Conservation (phyloP, 2,329 filamentous ascomycete species). For the Pseudogymnoascus sp. region DNA sequence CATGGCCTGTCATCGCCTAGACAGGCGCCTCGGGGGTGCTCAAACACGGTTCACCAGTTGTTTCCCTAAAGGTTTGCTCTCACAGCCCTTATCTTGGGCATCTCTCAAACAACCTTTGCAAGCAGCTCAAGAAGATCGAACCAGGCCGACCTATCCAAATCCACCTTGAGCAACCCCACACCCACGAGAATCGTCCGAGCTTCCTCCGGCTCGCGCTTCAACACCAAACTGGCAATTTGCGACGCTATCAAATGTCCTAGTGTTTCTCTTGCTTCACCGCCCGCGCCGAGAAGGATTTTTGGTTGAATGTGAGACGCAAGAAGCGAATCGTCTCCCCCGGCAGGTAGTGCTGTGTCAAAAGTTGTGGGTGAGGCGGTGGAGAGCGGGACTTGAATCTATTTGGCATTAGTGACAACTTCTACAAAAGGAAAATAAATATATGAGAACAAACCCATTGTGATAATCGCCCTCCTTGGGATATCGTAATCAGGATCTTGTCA, state of each 20-base stretch:
- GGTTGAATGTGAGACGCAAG: slow-evolving; percentile 79
- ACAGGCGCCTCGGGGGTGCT: not conserved
- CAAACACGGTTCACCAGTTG: not conserved
- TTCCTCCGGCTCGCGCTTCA: slow-evolving; percentile 61
- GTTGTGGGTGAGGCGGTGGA: slow-evolving; percentile 58
- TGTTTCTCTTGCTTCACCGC: slow-evolving; percentile 70
- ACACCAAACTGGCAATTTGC: slow-evolving; percentile 76
- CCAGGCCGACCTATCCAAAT: slow-evolving; percentile 45
- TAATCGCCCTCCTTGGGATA: slow-evolving; percentile 76
- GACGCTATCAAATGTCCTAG: slow-evolving; percentile 83
- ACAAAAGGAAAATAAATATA: slow-evolving; percentile 17
- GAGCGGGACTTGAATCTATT: slow-evolving; percentile 70
- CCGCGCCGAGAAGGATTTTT: slow-evolving; percentile 78
- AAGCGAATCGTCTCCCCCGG: slow-evolving; percentile 39
- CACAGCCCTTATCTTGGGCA: too few relatives aligned
- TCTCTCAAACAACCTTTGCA: slow-evolving; percentile 41
- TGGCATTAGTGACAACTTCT: slow-evolving; percentile 17
- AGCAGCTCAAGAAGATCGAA: slow-evolving; percentile 60
- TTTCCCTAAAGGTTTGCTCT: not conserved
- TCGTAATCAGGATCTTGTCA: slow-evolving; percentile 85
- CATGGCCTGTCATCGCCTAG: too few relatives aligned
- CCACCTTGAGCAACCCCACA: slow-evolving; percentile 47
- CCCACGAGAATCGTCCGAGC: slow-evolving; percentile 55
- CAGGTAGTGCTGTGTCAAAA: slow-evolving; percentile 43
- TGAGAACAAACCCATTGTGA: slow-evolving; percentile 76